Evolutionary conservation across 768 basidiomycete genomes (phyloP).

Genomic region (Kwoniella europaea): DNA sequence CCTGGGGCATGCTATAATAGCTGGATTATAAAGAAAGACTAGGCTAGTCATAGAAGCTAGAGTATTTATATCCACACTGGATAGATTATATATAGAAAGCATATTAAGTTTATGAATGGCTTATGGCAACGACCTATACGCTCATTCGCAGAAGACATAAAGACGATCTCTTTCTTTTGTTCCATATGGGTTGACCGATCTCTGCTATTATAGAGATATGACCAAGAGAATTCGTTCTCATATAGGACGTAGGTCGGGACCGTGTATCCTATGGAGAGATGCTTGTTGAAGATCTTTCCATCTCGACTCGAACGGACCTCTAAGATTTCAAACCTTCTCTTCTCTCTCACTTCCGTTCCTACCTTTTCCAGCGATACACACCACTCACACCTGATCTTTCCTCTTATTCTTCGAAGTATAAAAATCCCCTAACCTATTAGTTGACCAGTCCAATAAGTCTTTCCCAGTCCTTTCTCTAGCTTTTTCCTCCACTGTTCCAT

Average conservation of each 20-base stretch:
- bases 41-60: neutral
- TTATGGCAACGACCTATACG: neutral
- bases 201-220: no score
- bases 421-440: conserved; percentile 44
- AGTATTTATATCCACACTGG: neutral
- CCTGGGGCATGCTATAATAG: no score
- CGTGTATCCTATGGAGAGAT: no score
- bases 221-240: no score
- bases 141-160: neutral
- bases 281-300: no score
- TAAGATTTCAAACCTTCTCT: no score
- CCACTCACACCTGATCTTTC: neutral
- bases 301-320: no score
- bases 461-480: conserved; percentile 18
- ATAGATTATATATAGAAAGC: neutral
- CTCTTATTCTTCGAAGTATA: conserved; percentile 32
- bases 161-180: neutral
- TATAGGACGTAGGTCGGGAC: no score
- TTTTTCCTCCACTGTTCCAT: neutral
- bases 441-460: conserved; percentile 42
- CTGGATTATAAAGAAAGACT: neutral
- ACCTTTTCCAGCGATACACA: neutral
- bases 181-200: neutral
- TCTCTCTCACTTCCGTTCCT: no score
- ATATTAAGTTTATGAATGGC: neutral